Conservation (phyloP, 768 basidiomycete genomes). For the Roridomyces roridus region DNA sequence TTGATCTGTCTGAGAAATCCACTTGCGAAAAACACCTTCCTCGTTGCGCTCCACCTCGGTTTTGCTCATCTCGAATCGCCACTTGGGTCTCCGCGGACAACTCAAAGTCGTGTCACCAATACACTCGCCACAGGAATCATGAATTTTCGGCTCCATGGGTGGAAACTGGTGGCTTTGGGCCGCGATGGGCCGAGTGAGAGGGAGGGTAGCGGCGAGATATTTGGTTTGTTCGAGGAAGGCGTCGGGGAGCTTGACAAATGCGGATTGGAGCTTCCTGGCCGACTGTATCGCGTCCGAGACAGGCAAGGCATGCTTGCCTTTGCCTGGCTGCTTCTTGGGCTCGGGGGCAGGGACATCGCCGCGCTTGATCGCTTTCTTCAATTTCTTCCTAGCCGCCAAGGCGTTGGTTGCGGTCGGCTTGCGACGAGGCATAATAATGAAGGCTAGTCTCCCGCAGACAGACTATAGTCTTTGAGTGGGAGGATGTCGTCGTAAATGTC, state of each 20-base stretch:
- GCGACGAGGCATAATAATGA: constrained; percentile 47
- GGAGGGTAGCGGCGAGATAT: constrained; percentile 55
- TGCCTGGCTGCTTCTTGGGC: constrained; percentile 34
- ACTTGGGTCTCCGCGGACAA: constrained; percentile 81
- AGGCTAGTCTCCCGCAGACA: too few species aligned
- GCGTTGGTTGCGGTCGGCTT: constrained; percentile 69
- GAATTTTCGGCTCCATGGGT: constrained; percentile 3
- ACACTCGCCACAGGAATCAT: too few species aligned
- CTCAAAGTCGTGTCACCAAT: constrained; percentile 33
- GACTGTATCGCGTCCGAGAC: constrained; percentile 41
- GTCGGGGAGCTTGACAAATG: constrained; percentile 68
- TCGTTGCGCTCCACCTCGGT: constrained; percentile 91
- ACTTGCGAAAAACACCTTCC: constrained; percentile 72
- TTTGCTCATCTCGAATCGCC: constrained; percentile 87
- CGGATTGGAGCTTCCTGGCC: constrained; percentile 67
- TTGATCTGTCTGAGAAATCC: constrained; percentile 72
- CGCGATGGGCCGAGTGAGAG: constrained; percentile 64
- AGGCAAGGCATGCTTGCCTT: constrained; percentile 33
- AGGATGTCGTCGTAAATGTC: too few species aligned
- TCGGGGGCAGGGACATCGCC: constrained; percentile 62
- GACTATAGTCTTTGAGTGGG: too few species aligned
- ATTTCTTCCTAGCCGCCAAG: constrained; percentile 74
- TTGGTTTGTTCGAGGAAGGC: constrained; percentile 67
- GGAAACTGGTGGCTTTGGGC: constrained; percentile 17
- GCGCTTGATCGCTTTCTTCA: constrained; percentile 85